These are phyloP conservation scores for Pichia sp. DNA, from an alignment of 1,139 yeast genomes.

Conservation along the genomic window DNA sequence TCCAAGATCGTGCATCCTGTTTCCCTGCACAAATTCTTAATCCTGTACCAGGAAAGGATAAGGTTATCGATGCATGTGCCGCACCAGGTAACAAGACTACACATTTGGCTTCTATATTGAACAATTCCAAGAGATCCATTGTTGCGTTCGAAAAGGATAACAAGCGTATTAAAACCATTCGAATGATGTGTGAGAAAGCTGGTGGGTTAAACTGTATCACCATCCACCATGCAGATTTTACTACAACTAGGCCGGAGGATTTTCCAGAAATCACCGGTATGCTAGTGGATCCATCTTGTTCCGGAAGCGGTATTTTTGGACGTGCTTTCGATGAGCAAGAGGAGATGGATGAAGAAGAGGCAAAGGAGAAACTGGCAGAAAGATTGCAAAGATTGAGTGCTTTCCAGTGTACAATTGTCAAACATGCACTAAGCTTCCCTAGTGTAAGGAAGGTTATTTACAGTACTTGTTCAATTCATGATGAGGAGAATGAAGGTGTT, in stretches of 20 bases:
- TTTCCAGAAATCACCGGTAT: constrained; percentile 67
- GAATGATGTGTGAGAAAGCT: constrained; percentile 74
- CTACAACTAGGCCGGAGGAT: constrained; percentile 55
- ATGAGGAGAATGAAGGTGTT: constrained; percentile 89
- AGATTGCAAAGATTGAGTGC: constrained; percentile 70
- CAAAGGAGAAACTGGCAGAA: constrained; percentile 29
- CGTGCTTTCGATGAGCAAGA: constrained; percentile 51
- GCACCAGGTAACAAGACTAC: constrained; percentile 99
- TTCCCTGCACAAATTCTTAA: constrained; percentile 84
- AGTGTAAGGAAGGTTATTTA: constrained; percentile 74
- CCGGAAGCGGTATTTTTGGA: constrained; percentile 96
- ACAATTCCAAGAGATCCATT: constrained; percentile 35
- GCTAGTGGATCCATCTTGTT: constrained; percentile 93
- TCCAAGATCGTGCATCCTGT: constrained; percentile 95
- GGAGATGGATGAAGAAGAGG: constrained; percentile 30
- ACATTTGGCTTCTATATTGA: constrained; percentile 66
- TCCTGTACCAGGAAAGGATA: constrained; percentile 44
- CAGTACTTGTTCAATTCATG: constrained; percentile 92
- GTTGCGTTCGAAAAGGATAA: constrained; percentile 85
- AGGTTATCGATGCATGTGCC: constrained; percentile 87
- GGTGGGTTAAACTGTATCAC: constrained; percentile 60
- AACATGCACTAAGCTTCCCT: constrained; percentile 83
- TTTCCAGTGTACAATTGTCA: constrained; percentile 80
- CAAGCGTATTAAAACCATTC: constrained; percentile 62
- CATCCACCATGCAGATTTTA: constrained; percentile 80